Percentiles rank a stretch among this genome's conserved stretches.
Evolutionary conservation across 148 eudicot genomes (phyloP).

Genomic region (Dianthus caryophyllus): DNA sequence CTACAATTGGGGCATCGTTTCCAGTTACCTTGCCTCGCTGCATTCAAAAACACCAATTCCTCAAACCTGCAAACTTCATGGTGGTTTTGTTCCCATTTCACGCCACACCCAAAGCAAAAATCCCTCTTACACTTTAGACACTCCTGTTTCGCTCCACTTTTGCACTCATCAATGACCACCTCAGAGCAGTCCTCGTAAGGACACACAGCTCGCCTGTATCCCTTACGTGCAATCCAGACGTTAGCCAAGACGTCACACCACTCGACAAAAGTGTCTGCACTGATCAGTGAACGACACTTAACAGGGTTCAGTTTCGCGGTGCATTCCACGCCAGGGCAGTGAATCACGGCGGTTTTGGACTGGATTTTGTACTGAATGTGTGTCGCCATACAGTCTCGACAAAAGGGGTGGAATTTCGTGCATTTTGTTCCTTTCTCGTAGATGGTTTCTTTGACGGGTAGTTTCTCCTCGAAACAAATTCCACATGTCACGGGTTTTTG

Average conservation of each 20-base stretch:
- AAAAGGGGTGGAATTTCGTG: background rate
- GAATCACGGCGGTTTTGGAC: background rate
- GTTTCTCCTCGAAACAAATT: too few relatives aligned
- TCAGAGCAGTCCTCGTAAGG: background rate
- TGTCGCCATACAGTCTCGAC: conserved; percentile 2
- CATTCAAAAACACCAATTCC: conserved; percentile 1
- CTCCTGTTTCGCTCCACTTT: background rate
- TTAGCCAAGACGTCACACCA: background rate
- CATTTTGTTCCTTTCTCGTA: too few relatives aligned
- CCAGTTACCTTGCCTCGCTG: background rate
- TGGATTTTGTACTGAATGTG: conserved; percentile 1
- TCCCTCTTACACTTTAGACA: background rate
- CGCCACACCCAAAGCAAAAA: conserved; percentile 5
- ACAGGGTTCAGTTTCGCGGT: background rate
- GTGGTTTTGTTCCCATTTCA: background rate
- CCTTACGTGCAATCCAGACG: background rate
- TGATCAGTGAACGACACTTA: background rate
- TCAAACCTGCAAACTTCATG: background rate
- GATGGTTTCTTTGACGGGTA: too few relatives aligned
- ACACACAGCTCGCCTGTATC: background rate
- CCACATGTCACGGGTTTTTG: too few relatives aligned
- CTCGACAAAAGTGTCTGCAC: background rate
- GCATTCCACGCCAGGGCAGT: background rate
- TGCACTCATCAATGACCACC: conserved; percentile 2
- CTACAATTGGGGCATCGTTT: background rate